phyloP scores from a whole-genome alignment of 2,329 filamentous ascomycete genomes.

The Aspergillus japonicus region DNA sequence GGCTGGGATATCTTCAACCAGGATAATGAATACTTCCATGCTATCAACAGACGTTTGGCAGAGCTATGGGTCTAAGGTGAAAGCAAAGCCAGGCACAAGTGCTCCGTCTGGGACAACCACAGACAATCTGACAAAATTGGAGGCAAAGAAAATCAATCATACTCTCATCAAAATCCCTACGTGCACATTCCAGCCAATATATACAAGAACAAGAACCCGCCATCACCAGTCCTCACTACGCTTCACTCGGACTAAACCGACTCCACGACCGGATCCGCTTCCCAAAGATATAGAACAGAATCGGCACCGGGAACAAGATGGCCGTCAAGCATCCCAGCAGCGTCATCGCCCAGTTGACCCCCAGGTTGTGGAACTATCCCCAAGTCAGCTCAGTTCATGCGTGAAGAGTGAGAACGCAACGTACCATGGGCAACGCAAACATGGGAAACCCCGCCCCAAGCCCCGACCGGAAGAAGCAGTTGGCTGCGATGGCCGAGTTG shows the following conservation, averaged over 20 bases:
- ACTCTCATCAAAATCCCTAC: too few species aligned
- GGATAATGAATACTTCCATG: too few species aligned
- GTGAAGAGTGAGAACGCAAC: not conserved
- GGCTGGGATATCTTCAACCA: too few species aligned
- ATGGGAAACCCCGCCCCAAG: constrained; percentile 32
- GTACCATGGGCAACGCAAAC: constrained; percentile 22
- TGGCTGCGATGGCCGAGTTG: constrained; percentile 36
- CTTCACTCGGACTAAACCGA: constrained; percentile 29
- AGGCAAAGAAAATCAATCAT: too few species aligned
- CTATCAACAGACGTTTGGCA: too few species aligned
- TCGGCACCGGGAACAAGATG: constrained; percentile 40
- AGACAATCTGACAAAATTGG: too few species aligned
- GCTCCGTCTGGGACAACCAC: too few species aligned
- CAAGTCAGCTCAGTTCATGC: not conserved
- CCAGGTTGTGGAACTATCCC: constrained; percentile 28
- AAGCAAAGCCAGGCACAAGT: too few species aligned
- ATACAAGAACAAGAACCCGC: not conserved
- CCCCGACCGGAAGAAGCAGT: constrained; percentile 29
- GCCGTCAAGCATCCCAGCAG: constrained; percentile 29
- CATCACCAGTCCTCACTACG: not conserved
- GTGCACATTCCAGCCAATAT: not conserved
- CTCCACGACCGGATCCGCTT: constrained; percentile 42
- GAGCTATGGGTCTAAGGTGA: too few species aligned
- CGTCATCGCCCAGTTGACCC: constrained; percentile 30
- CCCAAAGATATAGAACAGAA: constrained; percentile 47